Evolutionary conservation across 2,329 filamentous ascomycete genomes (phyloP), one percentile per base, ranked within the genome.

Genomic region (Venturia effusa): DNA sequence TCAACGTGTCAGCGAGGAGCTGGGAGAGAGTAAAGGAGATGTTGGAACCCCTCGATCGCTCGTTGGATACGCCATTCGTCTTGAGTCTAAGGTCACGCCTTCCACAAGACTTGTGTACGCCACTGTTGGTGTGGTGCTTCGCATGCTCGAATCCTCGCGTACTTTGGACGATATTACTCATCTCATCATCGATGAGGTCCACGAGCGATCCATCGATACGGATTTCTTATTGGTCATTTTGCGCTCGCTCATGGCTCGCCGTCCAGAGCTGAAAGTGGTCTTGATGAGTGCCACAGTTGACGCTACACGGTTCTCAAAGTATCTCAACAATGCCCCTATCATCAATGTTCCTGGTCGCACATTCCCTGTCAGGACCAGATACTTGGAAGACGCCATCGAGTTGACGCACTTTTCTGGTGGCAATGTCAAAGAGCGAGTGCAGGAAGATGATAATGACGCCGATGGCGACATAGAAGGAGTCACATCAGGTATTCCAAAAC

Each of bases 241-340:
- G 61, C 90, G 90, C 71, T 89, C 92, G 67, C 79, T 99, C 4
- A 83, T 97, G 77, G 74, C 83, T 37, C 84, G 84, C 68, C 84
- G 93, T 63, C 88, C 87, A 66, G 89, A 96, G 67, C 80, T 99
- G 61, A 97, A 96, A 75, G 88, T 99, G 24, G 83, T 99, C 43
- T 82, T 99, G 59, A 99, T 99, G 94, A 97, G 93, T 68, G 94
- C 94, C 13, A 99, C 94, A 0, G 91, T 99, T 8, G 91, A 99
- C 74, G 91, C 94, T 0, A 87, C 93, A 66, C 87, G 88, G 19
- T 97, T 99, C 73, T 97, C 94, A 0, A 84, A 85, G 13, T 99
- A 97, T 71, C 83, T 99, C 1, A 87, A 88, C 64, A 86, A 87
- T 4, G 93, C 93, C 0, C 93, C 93, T 0, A 86, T 97, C 48